Conservation (phyloP, 371 early-diverging fungal species). For the Umbelopsis sp. region DNA sequence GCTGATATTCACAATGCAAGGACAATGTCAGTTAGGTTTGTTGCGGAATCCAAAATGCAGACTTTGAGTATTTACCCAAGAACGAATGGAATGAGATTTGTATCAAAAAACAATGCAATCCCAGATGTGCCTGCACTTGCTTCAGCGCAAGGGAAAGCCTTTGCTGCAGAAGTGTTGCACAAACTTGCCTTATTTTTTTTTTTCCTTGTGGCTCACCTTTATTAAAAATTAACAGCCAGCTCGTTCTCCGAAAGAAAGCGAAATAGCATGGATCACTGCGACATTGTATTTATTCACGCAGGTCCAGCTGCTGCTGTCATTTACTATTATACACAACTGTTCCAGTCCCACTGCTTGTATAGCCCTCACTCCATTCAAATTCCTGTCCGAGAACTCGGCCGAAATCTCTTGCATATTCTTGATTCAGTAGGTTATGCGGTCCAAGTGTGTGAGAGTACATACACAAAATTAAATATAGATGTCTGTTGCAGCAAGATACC, state of each 20-base stretch:
- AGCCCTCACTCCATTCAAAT: slow-evolving; percentile 9
- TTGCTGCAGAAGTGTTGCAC: background rate
- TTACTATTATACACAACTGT: background rate
- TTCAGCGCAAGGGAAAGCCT: background rate
- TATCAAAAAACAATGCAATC: background rate
- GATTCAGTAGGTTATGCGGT: background rate
- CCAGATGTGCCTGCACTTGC: slow-evolving; percentile 4
- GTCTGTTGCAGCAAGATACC: background rate
- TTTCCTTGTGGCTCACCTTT: background rate
- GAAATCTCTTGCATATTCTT: slow-evolving; percentile 7
- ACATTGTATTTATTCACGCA: slow-evolving; percentile 7
- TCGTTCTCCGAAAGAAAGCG: background rate
- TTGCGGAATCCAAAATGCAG: background rate
- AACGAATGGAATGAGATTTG: background rate
- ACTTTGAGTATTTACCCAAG: background rate
- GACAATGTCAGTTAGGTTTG: background rate
- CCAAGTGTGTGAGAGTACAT: background rate
- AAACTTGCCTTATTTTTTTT: slow-evolving; percentile 7
- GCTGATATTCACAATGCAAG: background rate
- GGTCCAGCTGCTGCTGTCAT: slow-evolving; percentile 4
- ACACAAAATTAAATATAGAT: background rate
- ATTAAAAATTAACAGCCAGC: background rate
- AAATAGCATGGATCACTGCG: slow-evolving; percentile 11
- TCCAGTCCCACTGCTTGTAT: background rate
- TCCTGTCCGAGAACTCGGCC: background rate